Conservation (phyloP, 1,139 yeast genomes). For the Suhomyces bokatorum region DNA sequence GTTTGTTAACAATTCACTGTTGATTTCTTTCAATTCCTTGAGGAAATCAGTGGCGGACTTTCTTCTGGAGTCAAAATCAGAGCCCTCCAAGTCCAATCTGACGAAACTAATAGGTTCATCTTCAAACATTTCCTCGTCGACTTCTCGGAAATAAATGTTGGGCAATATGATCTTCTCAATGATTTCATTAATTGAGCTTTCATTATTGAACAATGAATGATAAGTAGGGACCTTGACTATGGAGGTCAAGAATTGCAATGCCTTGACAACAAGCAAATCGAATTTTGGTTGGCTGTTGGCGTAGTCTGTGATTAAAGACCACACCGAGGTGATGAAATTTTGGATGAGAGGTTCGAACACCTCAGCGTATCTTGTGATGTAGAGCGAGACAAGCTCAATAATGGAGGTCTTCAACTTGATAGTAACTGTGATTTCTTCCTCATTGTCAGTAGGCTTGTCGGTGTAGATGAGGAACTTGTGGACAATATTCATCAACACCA, state of each 20-base stretch:
- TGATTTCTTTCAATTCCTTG: slow-evolving; percentile 79
- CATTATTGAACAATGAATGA: slow-evolving; percentile 61
- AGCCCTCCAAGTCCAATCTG: slow-evolving; percentile 90
- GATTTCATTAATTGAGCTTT: slow-evolving; percentile 69
- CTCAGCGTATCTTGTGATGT: slow-evolving; percentile 89
- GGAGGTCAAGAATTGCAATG: slow-evolving; percentile 79
- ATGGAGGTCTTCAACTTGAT: slow-evolving; percentile 80
- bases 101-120: slow-evolving; percentile 95
- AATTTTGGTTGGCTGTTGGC: slow-evolving; percentile 72
- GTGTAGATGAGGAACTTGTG: slow-evolving; percentile 74
- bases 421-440: slow-evolving; percentile 70
- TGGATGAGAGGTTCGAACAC: slow-evolving; percentile 77
- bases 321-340: slow-evolving; percentile 76
- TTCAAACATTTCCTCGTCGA: slow-evolving; percentile 90
- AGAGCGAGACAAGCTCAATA: slow-evolving; percentile 80
- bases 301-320: slow-evolving; percentile 68
- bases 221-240: slow-evolving; percentile 71
- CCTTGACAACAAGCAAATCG: slow-evolving; percentile 80
- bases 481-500: slow-evolving; percentile 73
- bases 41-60: slow-evolving; percentile 89
- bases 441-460: slow-evolving; percentile 49
- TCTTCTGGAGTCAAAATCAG: slow-evolving; percentile 90
- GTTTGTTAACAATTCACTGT: slow-evolving; percentile 71
- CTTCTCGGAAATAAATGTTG: slow-evolving; percentile 77
- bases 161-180: slow-evolving; percentile 86